Evolutionary conservation across 768 basidiomycete species (phyloP).

Genomic region (Lactarius deliciosus): DNA sequence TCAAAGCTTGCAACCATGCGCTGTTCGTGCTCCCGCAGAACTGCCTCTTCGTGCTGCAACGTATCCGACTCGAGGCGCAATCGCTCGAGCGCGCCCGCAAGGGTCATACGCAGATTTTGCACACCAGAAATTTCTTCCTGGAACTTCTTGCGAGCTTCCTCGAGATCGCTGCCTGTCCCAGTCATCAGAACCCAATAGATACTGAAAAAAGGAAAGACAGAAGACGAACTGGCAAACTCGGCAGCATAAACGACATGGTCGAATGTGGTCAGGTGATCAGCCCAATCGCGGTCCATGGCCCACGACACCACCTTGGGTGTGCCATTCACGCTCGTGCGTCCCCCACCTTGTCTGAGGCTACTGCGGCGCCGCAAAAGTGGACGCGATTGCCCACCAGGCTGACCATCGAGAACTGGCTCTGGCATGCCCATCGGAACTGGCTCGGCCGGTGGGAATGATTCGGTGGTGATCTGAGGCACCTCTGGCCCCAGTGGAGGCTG

Average conservation of each 20-base stretch:
- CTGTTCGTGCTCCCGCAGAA: slow-evolving; percentile 44
- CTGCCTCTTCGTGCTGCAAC: slow-evolving; percentile 43
- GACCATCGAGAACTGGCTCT: slow-evolving; percentile 28
- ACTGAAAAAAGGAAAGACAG: too few relatives aligned
- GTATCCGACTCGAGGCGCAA: slow-evolving; percentile 43
- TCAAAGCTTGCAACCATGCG: slow-evolving; percentile 42
- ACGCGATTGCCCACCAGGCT: slow-evolving; percentile 27
- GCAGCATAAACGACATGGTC: slow-evolving; percentile 42
- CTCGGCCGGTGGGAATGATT: slow-evolving; percentile 11
- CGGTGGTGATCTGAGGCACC: slow-evolving; percentile 5
- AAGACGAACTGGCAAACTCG: slow-evolving; percentile 41
- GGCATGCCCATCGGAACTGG: neutral
- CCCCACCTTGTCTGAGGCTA: slow-evolving; percentile 52
- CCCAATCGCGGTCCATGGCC: slow-evolving; percentile 67
- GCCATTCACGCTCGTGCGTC: slow-evolving; percentile 47
- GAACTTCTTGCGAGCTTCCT: slow-evolving; percentile 54
- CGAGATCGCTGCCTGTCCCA: slow-evolving; percentile 56
- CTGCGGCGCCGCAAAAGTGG: slow-evolving; percentile 53
- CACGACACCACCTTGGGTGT: slow-evolving; percentile 69
- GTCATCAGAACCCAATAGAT: neutral
- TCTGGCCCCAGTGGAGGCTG: slow-evolving; percentile 3
- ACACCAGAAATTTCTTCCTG: slow-evolving; percentile 62
- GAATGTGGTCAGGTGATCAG: slow-evolving; percentile 53
- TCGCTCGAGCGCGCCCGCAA: slow-evolving; percentile 43
- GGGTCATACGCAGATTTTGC: slow-evolving; percentile 54